Evolutionary conservation across 306 rosid genomes (phyloP).

Genomic region (Medicago arabica): DNA sequence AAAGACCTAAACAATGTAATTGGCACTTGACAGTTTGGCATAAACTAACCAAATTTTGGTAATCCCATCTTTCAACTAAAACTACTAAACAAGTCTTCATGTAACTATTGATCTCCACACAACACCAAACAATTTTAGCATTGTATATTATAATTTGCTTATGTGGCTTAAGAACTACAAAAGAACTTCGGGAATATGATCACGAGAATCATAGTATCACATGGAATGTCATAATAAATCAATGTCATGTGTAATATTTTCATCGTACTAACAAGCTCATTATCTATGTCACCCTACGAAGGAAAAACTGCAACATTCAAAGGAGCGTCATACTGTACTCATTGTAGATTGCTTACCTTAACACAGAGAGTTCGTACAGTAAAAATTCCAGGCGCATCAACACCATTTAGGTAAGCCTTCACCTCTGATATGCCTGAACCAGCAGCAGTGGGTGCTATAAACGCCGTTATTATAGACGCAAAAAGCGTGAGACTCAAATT

Average conservation of each 20-base stretch:
- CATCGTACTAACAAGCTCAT: not conserved
- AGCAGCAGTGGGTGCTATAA: conserved; percentile 79
- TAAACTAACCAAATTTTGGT: conserved; percentile 1
- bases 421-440: conserved; percentile 99
- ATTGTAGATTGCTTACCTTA: conserved; percentile 56
- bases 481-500: conserved; percentile 80
- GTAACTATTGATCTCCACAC: not conserved
- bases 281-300: not conserved
- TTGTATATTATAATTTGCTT: not conserved
- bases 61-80: conserved; percentile 4
- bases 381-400: conserved; percentile 86
- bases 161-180: conserved; percentile 15
- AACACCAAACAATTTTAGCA: conserved; percentile 1
- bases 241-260: not conserved
- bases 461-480: conserved; percentile 68
- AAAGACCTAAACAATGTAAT: conserved; percentile 7
- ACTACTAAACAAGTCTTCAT: not conserved
- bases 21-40: conserved; percentile 12
- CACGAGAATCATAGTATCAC: not conserved
- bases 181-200: not conserved
- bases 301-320: not conserved
- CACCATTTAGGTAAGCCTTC: conserved; percentile 94
- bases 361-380: conserved; percentile 67
- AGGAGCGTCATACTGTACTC: not conserved
- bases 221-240: not conserved